phyloP scores from a whole-genome alignment of 306 rosid species.

The Pyrus betulifolia region DNA sequence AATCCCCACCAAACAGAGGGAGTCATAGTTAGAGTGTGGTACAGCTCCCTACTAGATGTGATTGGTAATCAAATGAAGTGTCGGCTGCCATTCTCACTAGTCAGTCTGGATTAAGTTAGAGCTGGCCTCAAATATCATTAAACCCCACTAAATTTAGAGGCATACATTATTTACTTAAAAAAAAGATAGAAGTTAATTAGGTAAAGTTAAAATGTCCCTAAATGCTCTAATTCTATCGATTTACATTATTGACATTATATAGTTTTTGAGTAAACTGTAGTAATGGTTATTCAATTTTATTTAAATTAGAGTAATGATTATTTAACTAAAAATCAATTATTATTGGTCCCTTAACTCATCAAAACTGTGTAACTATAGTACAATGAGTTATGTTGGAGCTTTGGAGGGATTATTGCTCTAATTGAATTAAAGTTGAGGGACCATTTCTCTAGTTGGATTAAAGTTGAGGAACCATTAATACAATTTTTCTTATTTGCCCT shows the following conservation, averaged over 20 bases:
- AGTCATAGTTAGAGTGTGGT: background rate
- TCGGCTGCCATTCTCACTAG: background rate
- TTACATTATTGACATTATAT: background rate
- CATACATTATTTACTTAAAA: background rate
- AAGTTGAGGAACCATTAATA: too few species aligned
- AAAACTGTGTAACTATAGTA: too few species aligned
- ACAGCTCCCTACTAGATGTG: background rate
- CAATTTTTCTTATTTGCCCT: too few species aligned
- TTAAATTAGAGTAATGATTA: too few species aligned
- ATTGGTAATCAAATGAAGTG: background rate
- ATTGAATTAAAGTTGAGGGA: too few species aligned
- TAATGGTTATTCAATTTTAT: rapidly evolving
- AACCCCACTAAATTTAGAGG: background rate
- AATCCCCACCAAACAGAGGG: background rate
- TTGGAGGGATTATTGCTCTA: too few species aligned
- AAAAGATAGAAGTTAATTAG: background rate
- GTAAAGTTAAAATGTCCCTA: background rate
- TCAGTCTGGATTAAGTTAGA: background rate
- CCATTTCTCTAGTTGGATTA: too few species aligned
- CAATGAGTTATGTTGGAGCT: too few species aligned
- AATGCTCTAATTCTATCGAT: background rate
- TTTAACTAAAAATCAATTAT: too few species aligned
- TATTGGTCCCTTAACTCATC: too few species aligned
- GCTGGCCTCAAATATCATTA: background rate
- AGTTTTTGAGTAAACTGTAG: too few species aligned